Percentiles rank a stretch among this genome's conserved stretches.
These are phyloP conservation scores for Sparassis latifolia DNA, from an alignment of 1,284 basidiomycete species.

Conservation along the genomic window DNA sequence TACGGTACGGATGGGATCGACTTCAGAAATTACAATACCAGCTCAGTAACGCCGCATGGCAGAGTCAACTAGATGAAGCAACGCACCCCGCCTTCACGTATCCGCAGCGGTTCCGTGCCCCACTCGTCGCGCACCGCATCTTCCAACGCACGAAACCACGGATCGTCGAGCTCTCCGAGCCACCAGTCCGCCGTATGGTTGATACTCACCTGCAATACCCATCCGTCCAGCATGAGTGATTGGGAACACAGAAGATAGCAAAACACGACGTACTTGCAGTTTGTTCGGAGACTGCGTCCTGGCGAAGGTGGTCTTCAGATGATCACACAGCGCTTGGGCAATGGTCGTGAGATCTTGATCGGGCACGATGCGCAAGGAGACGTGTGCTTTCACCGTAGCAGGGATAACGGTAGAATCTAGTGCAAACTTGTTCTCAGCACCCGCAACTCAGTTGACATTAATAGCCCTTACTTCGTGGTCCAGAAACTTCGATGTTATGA, in stretches of 20 bases:
- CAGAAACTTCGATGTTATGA: slow-evolving; percentile 66
- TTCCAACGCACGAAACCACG: slow-evolving; percentile 82
- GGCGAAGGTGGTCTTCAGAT: slow-evolving; percentile 59
- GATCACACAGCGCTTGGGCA: slow-evolving; percentile 50
- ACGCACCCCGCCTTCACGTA: slow-evolving; percentile 89
- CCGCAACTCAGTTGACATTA: neutral
- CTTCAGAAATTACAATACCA: slow-evolving; percentile 28
- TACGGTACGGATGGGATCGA: slow-evolving; percentile 90
- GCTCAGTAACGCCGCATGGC: neutral
- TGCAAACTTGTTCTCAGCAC: neutral
- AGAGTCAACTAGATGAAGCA: slow-evolving; percentile 1
- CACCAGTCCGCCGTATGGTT: slow-evolving; percentile 94
- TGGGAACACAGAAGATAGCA: neutral
- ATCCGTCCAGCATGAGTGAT: neutral
- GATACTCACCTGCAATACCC: slow-evolving; percentile 53
- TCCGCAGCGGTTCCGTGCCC: slow-evolving; percentile 79
- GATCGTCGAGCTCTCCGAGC: slow-evolving; percentile 80
- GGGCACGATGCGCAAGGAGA: slow-evolving; percentile 89
- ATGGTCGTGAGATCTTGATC: slow-evolving; percentile 82
- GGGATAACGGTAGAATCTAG: slow-evolving; percentile 86
- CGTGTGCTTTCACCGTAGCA: slow-evolving; percentile 68
- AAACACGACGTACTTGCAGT: slow-evolving; percentile 45
- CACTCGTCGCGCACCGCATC: slow-evolving; percentile 80
- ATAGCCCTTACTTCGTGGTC: slow-evolving; percentile 56
- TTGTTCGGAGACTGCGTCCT: slow-evolving; percentile 63